Evolutionary conservation across 2,329 filamentous ascomycete species (phyloP).

Genomic region (Stachybotrys chartarum): DNA sequence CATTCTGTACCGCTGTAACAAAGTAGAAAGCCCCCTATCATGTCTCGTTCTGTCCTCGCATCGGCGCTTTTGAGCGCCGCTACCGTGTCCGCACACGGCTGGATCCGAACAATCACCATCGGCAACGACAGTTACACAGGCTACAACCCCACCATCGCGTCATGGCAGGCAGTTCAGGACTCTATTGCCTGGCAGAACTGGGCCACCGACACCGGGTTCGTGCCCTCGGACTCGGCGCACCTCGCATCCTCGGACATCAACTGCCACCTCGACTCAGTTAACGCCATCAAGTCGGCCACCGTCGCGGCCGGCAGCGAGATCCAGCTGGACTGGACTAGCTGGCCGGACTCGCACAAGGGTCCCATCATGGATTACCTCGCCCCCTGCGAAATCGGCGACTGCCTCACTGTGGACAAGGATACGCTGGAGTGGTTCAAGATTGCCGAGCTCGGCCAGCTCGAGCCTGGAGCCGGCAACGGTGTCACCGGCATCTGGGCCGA

Average conservation of each 20-base stretch:
- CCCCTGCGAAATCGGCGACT: constrained; percentile 36
- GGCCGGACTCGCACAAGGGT: constrained; percentile 54
- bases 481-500: constrained; percentile 39
- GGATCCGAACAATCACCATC: neutral
- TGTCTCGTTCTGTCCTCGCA: neutral
- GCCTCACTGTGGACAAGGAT: constrained; percentile 40
- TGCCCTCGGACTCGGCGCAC: constrained; percentile 24
- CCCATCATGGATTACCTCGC: constrained; percentile 54
- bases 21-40: too few species aligned
- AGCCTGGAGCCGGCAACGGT: constrained; percentile 28
- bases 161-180: constrained; percentile 1
- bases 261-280: constrained; percentile 27
- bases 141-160: neutral
- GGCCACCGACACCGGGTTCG: constrained; percentile 22
- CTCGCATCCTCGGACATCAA: constrained; percentile 27
- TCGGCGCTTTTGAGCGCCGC: neutral
- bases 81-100: neutral
- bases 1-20: too few species aligned
- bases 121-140: neutral
- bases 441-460: constrained; percentile 33
- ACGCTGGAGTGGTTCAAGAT: constrained; percentile 53
- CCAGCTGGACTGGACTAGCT: constrained; percentile 46
- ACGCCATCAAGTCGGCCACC: constrained; percentile 13
- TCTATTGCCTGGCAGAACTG: constrained; percentile 6
- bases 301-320: constrained; percentile 11